Percentiles rank a stretch among this genome's conserved stretches.
phyloP scores from a whole-genome alignment of 1,284 basidiomycete genomes.

The Ceratorhiza oryzae-sativae region DNA sequence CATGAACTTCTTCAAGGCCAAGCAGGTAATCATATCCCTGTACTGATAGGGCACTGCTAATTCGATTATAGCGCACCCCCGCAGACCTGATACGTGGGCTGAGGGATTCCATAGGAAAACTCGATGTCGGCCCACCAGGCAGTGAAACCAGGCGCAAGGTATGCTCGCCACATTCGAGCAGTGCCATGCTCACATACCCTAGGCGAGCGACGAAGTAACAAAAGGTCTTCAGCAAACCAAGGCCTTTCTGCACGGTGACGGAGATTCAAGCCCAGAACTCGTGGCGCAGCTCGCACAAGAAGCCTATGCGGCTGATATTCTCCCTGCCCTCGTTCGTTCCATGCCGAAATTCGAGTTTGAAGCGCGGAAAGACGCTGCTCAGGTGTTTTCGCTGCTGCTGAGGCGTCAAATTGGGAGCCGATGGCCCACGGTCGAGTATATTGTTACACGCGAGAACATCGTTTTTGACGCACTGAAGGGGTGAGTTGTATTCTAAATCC shows the following conservation, averaged over 20 bases:
- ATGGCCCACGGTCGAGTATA: conserved; percentile 94
- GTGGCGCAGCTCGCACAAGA: conserved; percentile 95
- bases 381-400: conserved; percentile 96
- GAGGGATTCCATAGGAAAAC: conserved; percentile 76
- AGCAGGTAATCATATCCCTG: conserved; percentile 53
- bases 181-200: not conserved
- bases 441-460: conserved; percentile 84
- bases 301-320: conserved; percentile 89
- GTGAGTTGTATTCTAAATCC: conserved; percentile 45
- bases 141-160: conserved; percentile 82
- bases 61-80: conserved; percentile 63
- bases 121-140: conserved; percentile 76
- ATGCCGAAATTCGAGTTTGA: conserved; percentile 95
- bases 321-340: conserved; percentile 81
- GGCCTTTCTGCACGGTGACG: conserved; percentile 84
- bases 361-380: conserved; percentile 93
- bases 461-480: conserved; percentile 88
- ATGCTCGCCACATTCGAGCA: conserved; percentile 45
- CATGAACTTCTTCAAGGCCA: conserved; percentile 95
- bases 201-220: conserved; percentile 89
- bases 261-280: conserved; percentile 86
- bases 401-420: conserved; percentile 92
- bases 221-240: conserved; percentile 91
- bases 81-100: conserved; percentile 83
- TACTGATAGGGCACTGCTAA: not conserved